Evolutionary conservation across 139 green algal genomes (phyloP).

Genomic region (Chlorella sp.): DNA sequence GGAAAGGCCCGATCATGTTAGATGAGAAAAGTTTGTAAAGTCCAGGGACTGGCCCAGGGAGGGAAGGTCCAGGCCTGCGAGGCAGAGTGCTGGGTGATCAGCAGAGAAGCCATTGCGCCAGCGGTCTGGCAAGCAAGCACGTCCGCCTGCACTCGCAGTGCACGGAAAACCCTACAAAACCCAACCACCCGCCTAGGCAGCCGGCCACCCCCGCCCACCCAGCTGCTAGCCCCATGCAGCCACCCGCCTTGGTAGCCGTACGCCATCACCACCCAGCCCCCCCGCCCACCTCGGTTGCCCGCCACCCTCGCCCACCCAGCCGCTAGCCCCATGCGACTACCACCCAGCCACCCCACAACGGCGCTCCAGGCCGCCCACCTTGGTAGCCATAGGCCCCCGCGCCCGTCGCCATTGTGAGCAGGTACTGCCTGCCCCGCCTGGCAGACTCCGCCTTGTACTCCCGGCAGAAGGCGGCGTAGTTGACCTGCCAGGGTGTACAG

Average conservation of each 20-base stretch:
- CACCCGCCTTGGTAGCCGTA: neutral
- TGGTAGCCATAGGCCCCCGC: neutral
- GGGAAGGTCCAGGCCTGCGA: constrained; percentile 7
- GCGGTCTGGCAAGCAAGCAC: no score
- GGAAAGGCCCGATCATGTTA: no score
- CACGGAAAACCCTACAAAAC: no score
- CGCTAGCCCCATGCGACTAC: no score
- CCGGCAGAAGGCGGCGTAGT: constrained; percentile 8
- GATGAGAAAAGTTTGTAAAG: constrained; percentile 18
- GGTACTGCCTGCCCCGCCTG: neutral
- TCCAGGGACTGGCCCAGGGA: constrained; percentile 17
- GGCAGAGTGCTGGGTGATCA: neutral
- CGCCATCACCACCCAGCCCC: no score
- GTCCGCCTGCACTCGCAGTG: neutral
- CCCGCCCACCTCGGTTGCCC: no score
- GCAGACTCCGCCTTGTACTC: constrained; percentile 27
- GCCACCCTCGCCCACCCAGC: no score
- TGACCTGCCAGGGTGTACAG: neutral
- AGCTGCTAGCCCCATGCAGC: no score
- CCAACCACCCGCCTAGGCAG: no score
- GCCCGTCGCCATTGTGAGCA: constrained; percentile 31
- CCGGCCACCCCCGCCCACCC: no score
- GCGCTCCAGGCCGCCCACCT: neutral
- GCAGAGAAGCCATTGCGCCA: no score
- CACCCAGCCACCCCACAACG: neutral